Base-by-base conservation (phyloP, 352 stramenopile species). In the Pythium dissimile region DNA sequence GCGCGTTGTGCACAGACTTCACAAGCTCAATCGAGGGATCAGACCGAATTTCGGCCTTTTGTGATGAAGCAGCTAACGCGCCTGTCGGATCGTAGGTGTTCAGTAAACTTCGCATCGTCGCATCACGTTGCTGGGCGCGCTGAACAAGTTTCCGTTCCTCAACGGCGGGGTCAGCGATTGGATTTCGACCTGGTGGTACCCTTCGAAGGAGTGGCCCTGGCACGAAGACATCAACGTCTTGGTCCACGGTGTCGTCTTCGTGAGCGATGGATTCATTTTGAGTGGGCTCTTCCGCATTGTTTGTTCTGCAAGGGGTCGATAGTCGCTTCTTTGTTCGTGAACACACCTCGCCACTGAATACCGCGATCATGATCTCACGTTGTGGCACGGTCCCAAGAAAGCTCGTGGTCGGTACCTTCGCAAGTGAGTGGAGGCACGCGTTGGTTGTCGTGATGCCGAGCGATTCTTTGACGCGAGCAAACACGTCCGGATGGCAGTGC, bases 401-500 rank as follows among this genome's bases (percentile, higher is more conserved):
- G 15, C 73, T 83, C 7, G 56, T 67, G 16, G 59, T 66, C 7
- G 66, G 54, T n/a, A 53, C 71, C 0, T 38, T 54, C 20, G 32
- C 28, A 5, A 62, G 10, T 37, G 60, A 45, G 43, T 85, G 72
- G 20, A 85, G 43, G 57, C 73, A 68, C 50, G 69, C 41, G 4
- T 51, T 32, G 28, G 47, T 49, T 0, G 51, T 28, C 11, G 39
- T 59, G 31, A 61, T 64, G 13, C 46, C 55, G 32, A 70, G 31
- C 26, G 43, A 16, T 57, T 61, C 16, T 27, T 59, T 59, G 1
- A 67, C 60, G 15, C 60, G 52, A 21, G 52, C 53, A 30, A 82
- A 69, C 38, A 89, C 69, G 28, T 89, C 80, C 10, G 63, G 32
- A 23, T 80, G 76, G 46, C 75, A 86, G 37, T 85, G 84, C 5